Evolutionary conservation across 2,329 filamentous ascomycete genomes (phyloP).

Genomic region (Diplodia intermedia): DNA sequence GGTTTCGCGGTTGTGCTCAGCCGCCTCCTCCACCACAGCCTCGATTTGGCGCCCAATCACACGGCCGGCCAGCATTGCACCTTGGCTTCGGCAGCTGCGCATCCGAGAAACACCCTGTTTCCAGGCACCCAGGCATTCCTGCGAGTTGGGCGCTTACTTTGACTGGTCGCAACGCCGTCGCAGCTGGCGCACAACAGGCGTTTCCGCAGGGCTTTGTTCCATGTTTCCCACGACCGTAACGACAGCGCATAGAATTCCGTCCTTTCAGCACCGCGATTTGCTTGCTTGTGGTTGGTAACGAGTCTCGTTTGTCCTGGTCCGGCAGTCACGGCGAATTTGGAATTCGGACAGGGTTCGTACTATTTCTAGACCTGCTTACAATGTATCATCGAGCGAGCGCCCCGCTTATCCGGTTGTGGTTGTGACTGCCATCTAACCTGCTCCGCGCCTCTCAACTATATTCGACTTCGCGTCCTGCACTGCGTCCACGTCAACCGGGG

Average conservation of each 20-base stretch:
- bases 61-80: background rate
- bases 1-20: conserved; percentile 10
- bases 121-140: conserved; percentile 2
- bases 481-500: conserved; percentile 2
- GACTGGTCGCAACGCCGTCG: background rate
- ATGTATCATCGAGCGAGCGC: conserved; percentile 14
- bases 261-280: background rate
- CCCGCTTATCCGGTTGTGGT: conserved; percentile 9
- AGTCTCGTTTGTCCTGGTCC: conserved; percentile 14
- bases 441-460: background rate
- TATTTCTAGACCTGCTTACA: conserved; percentile 30
- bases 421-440: background rate
- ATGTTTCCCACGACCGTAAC: conserved; percentile 29
- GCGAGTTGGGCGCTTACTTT: conserved; percentile 5
- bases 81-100: background rate
- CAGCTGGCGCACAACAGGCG: background rate
- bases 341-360: background rate
- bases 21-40: conserved; percentile 11
- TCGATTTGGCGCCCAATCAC: conserved; percentile 23
- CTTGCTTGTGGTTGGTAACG: conserved; percentile 10
- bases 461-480: background rate
- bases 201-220: conserved; percentile 8
- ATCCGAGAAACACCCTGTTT: conserved; percentile 14
- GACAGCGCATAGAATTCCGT: conserved; percentile 26
- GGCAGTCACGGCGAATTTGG: background rate